Evolutionary conservation across 2,329 filamentous ascomycete genomes (phyloP).

Genomic region (Colletotrichum chlorophyti): DNA sequence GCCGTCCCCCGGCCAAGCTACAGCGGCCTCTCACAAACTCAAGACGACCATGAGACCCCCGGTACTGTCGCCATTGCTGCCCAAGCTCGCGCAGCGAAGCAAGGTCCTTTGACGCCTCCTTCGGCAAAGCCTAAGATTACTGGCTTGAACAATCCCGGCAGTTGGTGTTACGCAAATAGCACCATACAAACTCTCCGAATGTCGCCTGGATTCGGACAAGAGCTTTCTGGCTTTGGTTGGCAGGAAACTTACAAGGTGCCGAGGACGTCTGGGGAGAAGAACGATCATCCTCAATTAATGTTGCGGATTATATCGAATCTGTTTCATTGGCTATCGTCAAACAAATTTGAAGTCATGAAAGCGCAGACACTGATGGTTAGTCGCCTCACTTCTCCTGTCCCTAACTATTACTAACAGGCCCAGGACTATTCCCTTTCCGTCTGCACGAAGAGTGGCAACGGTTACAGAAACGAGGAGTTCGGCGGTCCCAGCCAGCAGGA

Average conservation of each 20-base stretch:
- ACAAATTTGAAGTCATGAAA: conserved; percentile 57
- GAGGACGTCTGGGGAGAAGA: conserved; percentile 64
- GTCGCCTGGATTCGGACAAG: conserved; percentile 71
- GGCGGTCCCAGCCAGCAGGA: conserved; percentile 85
- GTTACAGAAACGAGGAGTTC: conserved; percentile 55
- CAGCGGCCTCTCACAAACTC: conserved; percentile 66
- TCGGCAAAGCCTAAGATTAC: conserved; percentile 53
- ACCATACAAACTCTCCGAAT: conserved; percentile 83
- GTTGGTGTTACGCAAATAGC: conserved; percentile 94
- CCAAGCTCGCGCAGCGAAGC: conserved; percentile 17
- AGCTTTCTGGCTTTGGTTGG: conserved; percentile 67
- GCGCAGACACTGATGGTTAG: conserved; percentile 65
- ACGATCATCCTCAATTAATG: conserved; percentile 63
- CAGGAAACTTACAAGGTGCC: conserved; percentile 71
- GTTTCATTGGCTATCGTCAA: conserved; percentile 62
- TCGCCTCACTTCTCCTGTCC: background rate
- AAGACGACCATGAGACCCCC: conserved; percentile 23
- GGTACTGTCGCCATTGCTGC: conserved; percentile 4
- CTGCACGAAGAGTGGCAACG: conserved; percentile 33
- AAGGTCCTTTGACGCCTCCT: conserved; percentile 21
- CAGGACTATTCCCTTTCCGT: conserved; percentile 59
- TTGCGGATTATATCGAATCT: conserved; percentile 65
- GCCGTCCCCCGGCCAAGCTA: conserved; percentile 77
- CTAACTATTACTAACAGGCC: conserved; percentile 28
- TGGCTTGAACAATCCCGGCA: conserved; percentile 80